These are phyloP conservation scores for Pouteria glomerata DNA, from an alignment of 148 eudicot genomes.

Conservation along the genomic window DNA sequence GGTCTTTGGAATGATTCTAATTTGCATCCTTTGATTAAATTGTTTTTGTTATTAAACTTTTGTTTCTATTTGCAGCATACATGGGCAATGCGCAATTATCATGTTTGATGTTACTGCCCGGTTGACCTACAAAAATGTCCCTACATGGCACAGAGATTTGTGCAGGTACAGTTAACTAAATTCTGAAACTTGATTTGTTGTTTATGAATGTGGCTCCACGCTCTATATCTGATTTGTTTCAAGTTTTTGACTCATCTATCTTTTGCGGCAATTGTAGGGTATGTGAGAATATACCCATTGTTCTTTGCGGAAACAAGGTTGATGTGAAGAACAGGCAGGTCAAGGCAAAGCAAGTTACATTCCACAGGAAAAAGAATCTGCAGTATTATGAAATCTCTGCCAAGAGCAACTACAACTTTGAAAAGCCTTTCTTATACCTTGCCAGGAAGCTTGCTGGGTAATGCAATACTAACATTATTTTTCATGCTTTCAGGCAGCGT, in stretches of 20 bases:
- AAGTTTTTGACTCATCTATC: background rate
- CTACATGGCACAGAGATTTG: slow-evolving; percentile 19
- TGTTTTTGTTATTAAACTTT: background rate
- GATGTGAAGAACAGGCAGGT: too few relatives aligned
- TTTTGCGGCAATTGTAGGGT: slow-evolving; percentile 7
- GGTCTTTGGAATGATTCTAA: background rate
- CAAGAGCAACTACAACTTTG: too few relatives aligned
- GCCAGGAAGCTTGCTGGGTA: slow-evolving; percentile 20
- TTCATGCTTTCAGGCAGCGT: background rate
- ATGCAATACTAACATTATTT: background rate
- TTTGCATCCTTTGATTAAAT: background rate
- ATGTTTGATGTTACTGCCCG: too few relatives aligned
- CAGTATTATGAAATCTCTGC: slow-evolving; percentile 21
- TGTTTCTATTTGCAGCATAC: slow-evolving; percentile 14
- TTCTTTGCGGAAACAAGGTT: too few relatives aligned
- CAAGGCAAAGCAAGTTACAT: slow-evolving; percentile 25
- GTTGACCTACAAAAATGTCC: too few relatives aligned
- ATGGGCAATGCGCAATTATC: too few relatives aligned
- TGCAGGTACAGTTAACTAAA: slow-evolving; percentile 1
- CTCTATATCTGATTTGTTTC: background rate
- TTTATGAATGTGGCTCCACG: background rate
- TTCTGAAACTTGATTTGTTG: background rate
- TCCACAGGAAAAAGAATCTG: slow-evolving; percentile 24
- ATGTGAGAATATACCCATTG: too few relatives aligned
- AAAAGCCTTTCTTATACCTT: slow-evolving; percentile 21